Evolutionary conservation across 2,329 filamentous ascomycete species (phyloP).

Genomic region (Nemania sp.): DNA sequence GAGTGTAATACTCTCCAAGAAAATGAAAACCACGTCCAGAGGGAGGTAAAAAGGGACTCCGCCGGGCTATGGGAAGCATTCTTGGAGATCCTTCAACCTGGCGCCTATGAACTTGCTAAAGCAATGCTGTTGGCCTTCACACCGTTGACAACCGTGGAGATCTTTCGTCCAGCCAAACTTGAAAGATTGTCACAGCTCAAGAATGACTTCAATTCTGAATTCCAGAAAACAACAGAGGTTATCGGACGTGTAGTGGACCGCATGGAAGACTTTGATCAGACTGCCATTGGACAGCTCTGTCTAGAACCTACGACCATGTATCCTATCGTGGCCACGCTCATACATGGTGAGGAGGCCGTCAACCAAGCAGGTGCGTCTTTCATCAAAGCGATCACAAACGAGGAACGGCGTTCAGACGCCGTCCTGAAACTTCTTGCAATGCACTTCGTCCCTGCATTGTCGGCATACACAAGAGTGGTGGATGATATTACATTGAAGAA

Average conservation of each 20-base stretch:
- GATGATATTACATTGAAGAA: conserved; percentile 46
- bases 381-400: conserved; percentile 78
- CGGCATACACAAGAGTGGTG: conserved; percentile 49
- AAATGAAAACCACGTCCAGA: conserved; percentile 60
- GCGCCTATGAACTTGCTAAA: conserved; percentile 72
- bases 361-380: conserved; percentile 81
- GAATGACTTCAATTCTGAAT: conserved; percentile 76
- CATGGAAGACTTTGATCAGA: conserved; percentile 73
- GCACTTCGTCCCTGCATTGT: conserved; percentile 49
- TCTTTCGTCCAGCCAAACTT: conserved; percentile 62
- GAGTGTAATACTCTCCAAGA: conserved; percentile 69
- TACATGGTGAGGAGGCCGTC: conserved; percentile 78
- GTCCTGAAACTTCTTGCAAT: conserved; percentile 50
- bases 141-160: conserved; percentile 74
- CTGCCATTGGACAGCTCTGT: conserved; percentile 71
- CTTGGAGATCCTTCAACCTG: conserved; percentile 66
- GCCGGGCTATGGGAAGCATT: conserved; percentile 78
- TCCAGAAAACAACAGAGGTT: conserved; percentile 57
- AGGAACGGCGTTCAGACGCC: conserved; percentile 57
- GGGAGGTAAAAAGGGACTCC: conserved; percentile 70
- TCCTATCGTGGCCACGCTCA: conserved; percentile 75
- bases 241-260: conserved; percentile 77
- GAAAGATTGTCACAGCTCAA: conserved; percentile 50
- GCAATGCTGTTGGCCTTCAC: conserved; percentile 72
- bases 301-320: conserved; percentile 68